Evolutionary conservation across 257 asterid species (phyloP).

Genomic region (Coffea canephora): DNA sequence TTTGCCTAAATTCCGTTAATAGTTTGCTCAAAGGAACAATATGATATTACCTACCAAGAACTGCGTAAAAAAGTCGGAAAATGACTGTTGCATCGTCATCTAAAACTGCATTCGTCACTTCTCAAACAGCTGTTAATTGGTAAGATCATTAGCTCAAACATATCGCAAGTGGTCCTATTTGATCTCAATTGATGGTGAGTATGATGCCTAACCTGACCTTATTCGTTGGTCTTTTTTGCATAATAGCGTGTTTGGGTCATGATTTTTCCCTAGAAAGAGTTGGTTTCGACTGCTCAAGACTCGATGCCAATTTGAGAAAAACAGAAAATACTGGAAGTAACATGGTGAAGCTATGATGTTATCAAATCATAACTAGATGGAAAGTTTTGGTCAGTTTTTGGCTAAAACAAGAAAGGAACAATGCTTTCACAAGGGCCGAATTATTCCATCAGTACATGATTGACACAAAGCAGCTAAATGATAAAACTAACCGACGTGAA

Average conservation of each 20-base stretch:
- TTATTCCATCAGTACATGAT: neutral
- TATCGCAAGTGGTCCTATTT: conserved; percentile 23
- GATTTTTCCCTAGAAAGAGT: neutral
- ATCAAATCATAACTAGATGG: neutral
- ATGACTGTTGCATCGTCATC: conserved; percentile 17
- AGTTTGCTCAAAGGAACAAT: neutral
- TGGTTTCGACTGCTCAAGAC: neutral
- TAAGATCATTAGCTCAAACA: conserved; percentile 17
- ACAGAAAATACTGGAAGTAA: neutral
- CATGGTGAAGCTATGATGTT: neutral
- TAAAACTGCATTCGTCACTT: conserved; percentile 22
- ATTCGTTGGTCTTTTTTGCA: neutral
- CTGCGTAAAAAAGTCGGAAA: conserved; percentile 1
- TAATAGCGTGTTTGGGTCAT: neutral
- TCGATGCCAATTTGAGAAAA: neutral
- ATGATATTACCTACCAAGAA: neutral
- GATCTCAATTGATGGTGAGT: neutral
- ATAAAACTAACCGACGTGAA: neutral
- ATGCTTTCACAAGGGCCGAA: neutral
- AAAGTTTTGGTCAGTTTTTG: neutral
- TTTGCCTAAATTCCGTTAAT: neutral
- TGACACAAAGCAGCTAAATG: neutral
- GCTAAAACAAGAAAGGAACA: neutral
- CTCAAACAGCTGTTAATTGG: conserved; percentile 51
- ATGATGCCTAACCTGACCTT: neutral